Base-by-base conservation (phyloP, 2,329 filamentous ascomycete genomes). In the Coniochaeta hoffmannii region DNA sequence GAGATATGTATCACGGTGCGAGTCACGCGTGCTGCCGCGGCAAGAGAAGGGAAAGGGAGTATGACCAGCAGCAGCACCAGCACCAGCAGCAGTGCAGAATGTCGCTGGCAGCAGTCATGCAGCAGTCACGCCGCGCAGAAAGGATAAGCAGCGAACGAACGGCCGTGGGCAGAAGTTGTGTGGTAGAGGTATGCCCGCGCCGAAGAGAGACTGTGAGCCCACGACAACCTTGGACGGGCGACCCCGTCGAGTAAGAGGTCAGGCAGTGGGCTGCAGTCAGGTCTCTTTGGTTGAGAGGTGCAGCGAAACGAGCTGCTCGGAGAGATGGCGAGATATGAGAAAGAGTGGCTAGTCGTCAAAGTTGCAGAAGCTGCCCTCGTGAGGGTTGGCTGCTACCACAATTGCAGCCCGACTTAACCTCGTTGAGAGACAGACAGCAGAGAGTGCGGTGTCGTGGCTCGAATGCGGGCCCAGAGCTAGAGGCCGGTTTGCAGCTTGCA, bases 371-470 rank as follows among this genome's bases (percentile, higher is more conserved):
- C 57, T 38, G 56, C 41, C 26, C 55, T 56, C 55, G 59, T 58
- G 56, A 61, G 57, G 58, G 57, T 55, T 62, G 59, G 60, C 53
- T 56, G 60, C 57, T 61, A 60, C 59, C 59, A 61, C 58, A 60
- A 58, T 58, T 57, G 61, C 60, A 62, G 59, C 54, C 62, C 60
- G 62, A 64, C 65, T 64, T 65, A 63, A 65, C 65, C 66, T 65
- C 67, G 64, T 66, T 68, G 61, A 66, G 62, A 63, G 63, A n/a
- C n/a, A n/a, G n/a, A n/a, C n/a, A n/a, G n/a, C n/a, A n/a, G 64
- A 64, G 64, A 64, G 61, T 61, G 58, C 63, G 11, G 62, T 71
- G 69, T 71, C 69, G 69, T 72, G 69, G 69, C 69, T 71, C 69
- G 69, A 71, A 70, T 72, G 69, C 69, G 64, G 65, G 65, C 65